phyloP scores from a whole-genome alignment of 805 yeast species.

The Kuraishia cidri region DNA sequence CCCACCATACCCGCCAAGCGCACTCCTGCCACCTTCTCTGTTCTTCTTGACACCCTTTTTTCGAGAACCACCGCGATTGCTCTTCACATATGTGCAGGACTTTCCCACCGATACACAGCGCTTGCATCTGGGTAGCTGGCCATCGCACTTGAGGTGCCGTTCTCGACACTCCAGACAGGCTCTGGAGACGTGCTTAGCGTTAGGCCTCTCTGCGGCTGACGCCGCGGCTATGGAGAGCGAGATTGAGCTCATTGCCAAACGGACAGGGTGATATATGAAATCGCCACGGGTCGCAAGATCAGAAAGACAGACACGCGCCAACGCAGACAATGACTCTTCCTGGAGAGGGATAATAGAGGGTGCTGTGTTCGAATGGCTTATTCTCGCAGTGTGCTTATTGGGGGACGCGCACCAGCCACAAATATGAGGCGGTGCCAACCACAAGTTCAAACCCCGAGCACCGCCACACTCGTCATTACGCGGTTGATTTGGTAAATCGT shows the following conservation, averaged over 20 bases:
- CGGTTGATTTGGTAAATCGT: too few relatives aligned
- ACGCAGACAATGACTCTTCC: not conserved
- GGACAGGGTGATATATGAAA: not conserved
- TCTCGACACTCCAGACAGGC: conserved; percentile 46
- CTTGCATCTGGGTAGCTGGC: conserved; percentile 32
- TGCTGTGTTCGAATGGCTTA: not conserved
- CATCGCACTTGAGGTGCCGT: conserved; percentile 42
- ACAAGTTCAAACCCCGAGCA: too few relatives aligned
- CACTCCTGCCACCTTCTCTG: conserved; percentile 3
- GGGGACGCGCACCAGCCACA: too few relatives aligned
- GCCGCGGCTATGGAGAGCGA: too few relatives aligned
- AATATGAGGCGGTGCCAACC: too few relatives aligned
- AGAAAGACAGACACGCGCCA: too few relatives aligned
- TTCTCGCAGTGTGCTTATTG: not conserved
- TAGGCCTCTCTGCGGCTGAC: not conserved
- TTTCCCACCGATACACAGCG: conserved; percentile 26
- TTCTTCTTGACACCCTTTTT: conserved; percentile 32
- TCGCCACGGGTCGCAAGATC: too few relatives aligned
- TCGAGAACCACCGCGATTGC: conserved; percentile 46
- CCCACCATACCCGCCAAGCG: too few relatives aligned
- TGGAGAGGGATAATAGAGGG: not conserved
- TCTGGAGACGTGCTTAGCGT: conserved; percentile 28
- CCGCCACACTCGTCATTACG: too few relatives aligned
- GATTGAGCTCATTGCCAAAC: not conserved
- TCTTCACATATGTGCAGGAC: conserved; percentile 38